Evolutionary conservation across 805 yeast genomes (phyloP).

Genomic region (Sungouiozyma intestinalis): DNA sequence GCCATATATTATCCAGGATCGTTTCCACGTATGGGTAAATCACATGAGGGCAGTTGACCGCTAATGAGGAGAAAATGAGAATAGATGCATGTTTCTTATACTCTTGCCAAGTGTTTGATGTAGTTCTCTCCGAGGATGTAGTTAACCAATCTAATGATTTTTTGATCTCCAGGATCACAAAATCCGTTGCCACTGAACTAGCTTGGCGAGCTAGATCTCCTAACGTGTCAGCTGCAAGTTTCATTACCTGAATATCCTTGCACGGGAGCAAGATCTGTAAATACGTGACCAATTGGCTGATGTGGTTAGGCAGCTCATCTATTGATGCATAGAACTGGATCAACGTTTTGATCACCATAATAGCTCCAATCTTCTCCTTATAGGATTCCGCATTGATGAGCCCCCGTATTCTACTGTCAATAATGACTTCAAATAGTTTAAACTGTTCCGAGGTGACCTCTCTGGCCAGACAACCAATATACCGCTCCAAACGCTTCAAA

Average conservation of each 20-base stretch:
- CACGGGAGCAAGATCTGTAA: slow-evolving; percentile 65
- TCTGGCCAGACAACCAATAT: slow-evolving; percentile 58
- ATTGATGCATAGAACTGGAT: slow-evolving; percentile 70
- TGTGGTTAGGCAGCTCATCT: slow-evolving; percentile 72
- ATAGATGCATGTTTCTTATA: slow-evolving; percentile 81
- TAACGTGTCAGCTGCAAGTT: slow-evolving; percentile 68
- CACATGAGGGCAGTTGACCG: slow-evolving; percentile 72
- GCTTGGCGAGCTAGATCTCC: slow-evolving; percentile 83
- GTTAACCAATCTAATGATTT: slow-evolving; percentile 81
- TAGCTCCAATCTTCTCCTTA: slow-evolving; percentile 69
- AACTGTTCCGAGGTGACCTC: slow-evolving; percentile 72
- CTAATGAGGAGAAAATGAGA: slow-evolving; percentile 66
- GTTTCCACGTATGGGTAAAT: slow-evolving; percentile 64
- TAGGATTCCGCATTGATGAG: slow-evolving; percentile 59
- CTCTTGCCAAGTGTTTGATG: slow-evolving; percentile 48
- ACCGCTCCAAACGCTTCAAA: slow-evolving; percentile 44
- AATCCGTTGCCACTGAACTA: slow-evolving; percentile 75
- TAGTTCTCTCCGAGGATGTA: slow-evolving; percentile 25
- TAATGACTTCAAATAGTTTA: slow-evolving; percentile 64
- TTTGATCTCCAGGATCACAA: slow-evolving; percentile 82
- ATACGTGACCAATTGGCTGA: slow-evolving; percentile 75
- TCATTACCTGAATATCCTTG: slow-evolving; percentile 69
- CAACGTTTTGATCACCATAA: slow-evolving; percentile 76
- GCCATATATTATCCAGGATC: slow-evolving; percentile 72
- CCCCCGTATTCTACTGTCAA: slow-evolving; percentile 73